phyloP scores from a whole-genome alignment of 129 eudicot genomes.

The Rutidosis leptorrhynchoides region DNA sequence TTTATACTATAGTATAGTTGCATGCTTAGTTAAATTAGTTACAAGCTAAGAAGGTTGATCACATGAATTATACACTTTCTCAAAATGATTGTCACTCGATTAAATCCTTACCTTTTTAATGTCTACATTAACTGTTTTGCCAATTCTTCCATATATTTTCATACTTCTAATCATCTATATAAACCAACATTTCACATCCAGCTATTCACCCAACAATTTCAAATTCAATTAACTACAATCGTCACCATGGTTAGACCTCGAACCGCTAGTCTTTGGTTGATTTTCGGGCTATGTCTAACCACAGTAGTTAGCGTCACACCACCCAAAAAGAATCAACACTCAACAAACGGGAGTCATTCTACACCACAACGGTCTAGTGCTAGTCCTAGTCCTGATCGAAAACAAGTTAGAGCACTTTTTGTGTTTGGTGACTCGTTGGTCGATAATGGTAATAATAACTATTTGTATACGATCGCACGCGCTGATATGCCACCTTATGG shows the following conservation, averaged over 20 bases:
- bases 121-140: no score
- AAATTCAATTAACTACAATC: neutral
- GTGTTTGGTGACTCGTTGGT: slow-evolving; percentile 58
- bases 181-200: slow-evolving; percentile 14
- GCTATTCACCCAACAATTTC: neutral
- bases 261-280: slow-evolving; percentile 7
- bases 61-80: no score
- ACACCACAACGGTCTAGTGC: neutral
- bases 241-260: neutral
- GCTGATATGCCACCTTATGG: slow-evolving; percentile 55
- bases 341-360: neutral
- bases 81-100: no score
- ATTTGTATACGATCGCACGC: slow-evolving; percentile 48
- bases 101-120: no score
- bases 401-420: slow-evolving; percentile 41
- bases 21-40: no score
- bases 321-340: neutral
- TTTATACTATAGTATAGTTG: no score
- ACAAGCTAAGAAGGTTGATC: no score
- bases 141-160: no score
- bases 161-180: slow-evolving; percentile 27
- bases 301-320: neutral
- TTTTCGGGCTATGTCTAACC: slow-evolving; percentile 21
- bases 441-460: slow-evolving; percentile 52
- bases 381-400: slow-evolving; percentile 13